These are phyloP conservation scores for Pelargonium australe DNA, from an alignment of 441 rosid genomes.

Conservation along the genomic window DNA sequence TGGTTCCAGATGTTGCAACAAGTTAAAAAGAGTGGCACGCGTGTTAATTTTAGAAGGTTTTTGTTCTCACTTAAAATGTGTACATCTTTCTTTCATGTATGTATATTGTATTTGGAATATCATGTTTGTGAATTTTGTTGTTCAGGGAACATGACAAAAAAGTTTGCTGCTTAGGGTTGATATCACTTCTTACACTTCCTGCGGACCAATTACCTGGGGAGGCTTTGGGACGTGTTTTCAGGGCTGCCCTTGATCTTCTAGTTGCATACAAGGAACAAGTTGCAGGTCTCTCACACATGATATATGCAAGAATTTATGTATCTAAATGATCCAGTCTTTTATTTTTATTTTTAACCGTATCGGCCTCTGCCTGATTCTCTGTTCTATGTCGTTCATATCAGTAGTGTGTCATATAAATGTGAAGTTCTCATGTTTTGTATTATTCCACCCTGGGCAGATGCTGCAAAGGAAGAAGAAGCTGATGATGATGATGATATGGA, in stretches of 20 bases:
- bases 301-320: too few relatives aligned
- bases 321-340: background rate
- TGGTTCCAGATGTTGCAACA: slow-evolving; percentile 96
- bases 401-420: background rate
- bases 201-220: slow-evolving; percentile 71
- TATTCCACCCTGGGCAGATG: slow-evolving; percentile 36
- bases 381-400: background rate
- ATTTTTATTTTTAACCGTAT: background rate
- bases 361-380: background rate
- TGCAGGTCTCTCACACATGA: slow-evolving; percentile 49
- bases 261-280: slow-evolving; percentile 92
- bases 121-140: slow-evolving; percentile 17
- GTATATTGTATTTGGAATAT: background rate
- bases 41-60: slow-evolving; percentile 79
- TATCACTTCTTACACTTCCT: slow-evolving; percentile 74
- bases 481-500: slow-evolving; percentile 95
- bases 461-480: slow-evolving; percentile 76
- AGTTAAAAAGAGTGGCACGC: slow-evolving; percentile 69
- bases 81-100: background rate
- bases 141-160: slow-evolving; percentile 91
- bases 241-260: slow-evolving; percentile 76
- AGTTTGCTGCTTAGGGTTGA: slow-evolving; percentile 92
- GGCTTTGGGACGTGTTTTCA: slow-evolving; percentile 75
- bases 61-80: background rate
- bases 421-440: background rate